Percentiles rank a stretch among this genome's conserved stretches.
Evolutionary conservation across 225 moss, liverwort and hornwort genomes (phyloP).

Genomic region (Takakia lepidozioides): DNA sequence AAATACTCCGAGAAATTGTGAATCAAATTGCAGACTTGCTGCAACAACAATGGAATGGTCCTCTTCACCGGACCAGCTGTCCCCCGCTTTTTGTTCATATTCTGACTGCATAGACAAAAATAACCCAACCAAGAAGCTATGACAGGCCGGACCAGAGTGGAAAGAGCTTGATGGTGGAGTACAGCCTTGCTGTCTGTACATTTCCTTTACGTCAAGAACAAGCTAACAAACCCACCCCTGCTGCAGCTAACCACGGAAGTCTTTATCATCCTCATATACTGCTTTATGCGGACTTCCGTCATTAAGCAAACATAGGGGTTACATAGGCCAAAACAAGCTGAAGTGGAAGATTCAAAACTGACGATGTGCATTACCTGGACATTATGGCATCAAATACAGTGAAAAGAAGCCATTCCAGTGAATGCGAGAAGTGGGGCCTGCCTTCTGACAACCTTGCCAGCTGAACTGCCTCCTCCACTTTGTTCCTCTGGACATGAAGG

Average conservation of each 20-base stretch:
- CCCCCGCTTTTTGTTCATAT: conserved; percentile 72
- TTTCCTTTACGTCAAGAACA: too few relatives aligned
- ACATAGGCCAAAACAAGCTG: too few relatives aligned
- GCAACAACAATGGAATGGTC: conserved; percentile 64
- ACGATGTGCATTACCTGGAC: conserved; percentile 73
- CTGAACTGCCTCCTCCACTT: conserved; percentile 78
- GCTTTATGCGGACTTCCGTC: too few relatives aligned
- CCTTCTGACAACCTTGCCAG: conserved; percentile 87
- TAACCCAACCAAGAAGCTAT: too few relatives aligned
- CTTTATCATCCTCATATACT: too few relatives aligned
- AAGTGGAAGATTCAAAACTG: too few relatives aligned
- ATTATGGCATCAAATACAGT: conserved; percentile 96
- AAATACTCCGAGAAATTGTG: conserved; percentile 88
- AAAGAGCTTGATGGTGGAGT: too few relatives aligned
- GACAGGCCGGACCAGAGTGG: too few relatives aligned
- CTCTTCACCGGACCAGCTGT: conserved; percentile 58
- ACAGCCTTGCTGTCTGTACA: too few relatives aligned
- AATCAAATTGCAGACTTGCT: conserved; percentile 82
- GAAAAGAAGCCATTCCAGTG: conserved; percentile 94
- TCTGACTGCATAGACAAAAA: conserved; percentile 66
- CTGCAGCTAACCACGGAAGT: too few relatives aligned
- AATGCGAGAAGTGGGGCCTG: conserved; percentile 88
- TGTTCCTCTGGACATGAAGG: conserved; percentile 61
- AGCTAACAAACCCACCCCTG: too few relatives aligned
- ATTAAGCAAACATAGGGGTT: too few relatives aligned